Evolutionary conservation across 2,329 filamentous ascomycete species (phyloP).

Genomic region (Monosporascus sp.): DNA sequence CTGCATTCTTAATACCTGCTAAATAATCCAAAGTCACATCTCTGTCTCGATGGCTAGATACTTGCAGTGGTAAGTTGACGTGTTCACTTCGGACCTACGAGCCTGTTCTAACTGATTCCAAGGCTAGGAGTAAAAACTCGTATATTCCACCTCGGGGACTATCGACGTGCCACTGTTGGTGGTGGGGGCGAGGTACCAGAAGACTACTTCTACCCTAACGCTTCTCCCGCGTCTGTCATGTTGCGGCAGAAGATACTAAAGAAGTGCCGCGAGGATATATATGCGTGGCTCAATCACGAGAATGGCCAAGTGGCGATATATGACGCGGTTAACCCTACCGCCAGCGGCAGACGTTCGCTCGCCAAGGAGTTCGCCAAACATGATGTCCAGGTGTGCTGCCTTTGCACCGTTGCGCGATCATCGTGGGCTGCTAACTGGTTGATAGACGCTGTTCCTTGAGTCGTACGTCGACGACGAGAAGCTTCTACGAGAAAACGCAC

Average conservation of each 20-base stretch:
- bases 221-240: conserved; percentile 86
- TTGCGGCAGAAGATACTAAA: conserved; percentile 95
- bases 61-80: conserved; percentile 67
- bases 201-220: conserved; percentile 97
- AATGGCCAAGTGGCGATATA: conserved; percentile 98
- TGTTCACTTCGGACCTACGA: neutral
- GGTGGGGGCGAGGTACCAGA: conserved; percentile 81
- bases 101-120: conserved; percentile 11
- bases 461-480: conserved; percentile 89
- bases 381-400: conserved; percentile 68
- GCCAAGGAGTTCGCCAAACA: conserved; percentile 98
- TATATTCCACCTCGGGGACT: conserved; percentile 96
- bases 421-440: neutral
- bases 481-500: conserved; percentile 93
- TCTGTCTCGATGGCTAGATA: conserved; percentile 94
- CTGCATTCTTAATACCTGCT: neutral
- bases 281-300: conserved; percentile 91
- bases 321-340: conserved; percentile 92
- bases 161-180: conserved; percentile 85
- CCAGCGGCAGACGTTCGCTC: conserved; percentile 73
- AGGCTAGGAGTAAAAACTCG: conserved; percentile 96
- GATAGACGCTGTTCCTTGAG: conserved; percentile 92
- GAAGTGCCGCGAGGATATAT: conserved; percentile 95
- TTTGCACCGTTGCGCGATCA: neutral
- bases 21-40: conserved; percentile 61